A percentile compares a stretch with the other conserved stretches of the same genome.
These are phyloP conservation scores for Neofusicoccum kwambonambiense DNA, from an alignment of 2,329 filamentous ascomycete species.

Conservation along the genomic window DNA sequence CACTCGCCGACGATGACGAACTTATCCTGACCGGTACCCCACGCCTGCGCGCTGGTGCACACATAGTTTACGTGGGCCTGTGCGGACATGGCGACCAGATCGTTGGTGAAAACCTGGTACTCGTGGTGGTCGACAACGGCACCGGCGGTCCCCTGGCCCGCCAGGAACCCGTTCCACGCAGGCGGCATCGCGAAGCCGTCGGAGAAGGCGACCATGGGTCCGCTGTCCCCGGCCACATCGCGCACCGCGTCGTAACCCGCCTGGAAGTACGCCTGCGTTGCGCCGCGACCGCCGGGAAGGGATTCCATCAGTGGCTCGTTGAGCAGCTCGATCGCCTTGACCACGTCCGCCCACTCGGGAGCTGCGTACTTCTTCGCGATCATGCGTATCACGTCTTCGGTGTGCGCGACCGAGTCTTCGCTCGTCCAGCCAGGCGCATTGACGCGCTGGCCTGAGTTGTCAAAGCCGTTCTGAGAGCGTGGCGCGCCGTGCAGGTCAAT, in stretches of 20 bases:
- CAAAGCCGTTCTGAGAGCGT: conserved; percentile 60
- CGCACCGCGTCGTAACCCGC: conserved; percentile 53
- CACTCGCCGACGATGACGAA: conserved; percentile 68
- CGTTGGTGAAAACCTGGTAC: conserved; percentile 62
- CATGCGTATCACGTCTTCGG: conserved; percentile 55
- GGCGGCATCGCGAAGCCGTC: conserved; percentile 56
- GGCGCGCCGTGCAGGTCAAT: conserved; percentile 57
- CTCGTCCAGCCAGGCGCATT: conserved; percentile 45
- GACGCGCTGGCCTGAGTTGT: conserved; percentile 58
- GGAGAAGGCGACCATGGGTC: conserved; percentile 54
- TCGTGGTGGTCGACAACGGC: conserved; percentile 68
- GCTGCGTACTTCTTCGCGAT: conserved; percentile 61
- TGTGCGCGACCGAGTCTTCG: conserved; percentile 49
- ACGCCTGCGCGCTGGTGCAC: conserved; percentile 53
- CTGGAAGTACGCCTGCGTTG: conserved; percentile 55
- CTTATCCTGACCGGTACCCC: conserved; percentile 55
- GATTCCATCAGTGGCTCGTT: conserved; percentile 54
- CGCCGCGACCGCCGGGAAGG: conserved; percentile 45
- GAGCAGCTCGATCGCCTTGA: conserved; percentile 57
- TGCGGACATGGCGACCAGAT: conserved; percentile 50
- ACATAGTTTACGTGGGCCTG: conserved; percentile 55
- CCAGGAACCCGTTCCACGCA: conserved; percentile 63
- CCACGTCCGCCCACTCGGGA: conserved; percentile 55
- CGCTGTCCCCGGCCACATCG: conserved; percentile 36
- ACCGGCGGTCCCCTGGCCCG: conserved; percentile 50